phyloP scores from a whole-genome alignment of 2,329 filamentous ascomycete genomes.

The Cladosporium sphaerospermum region DNA sequence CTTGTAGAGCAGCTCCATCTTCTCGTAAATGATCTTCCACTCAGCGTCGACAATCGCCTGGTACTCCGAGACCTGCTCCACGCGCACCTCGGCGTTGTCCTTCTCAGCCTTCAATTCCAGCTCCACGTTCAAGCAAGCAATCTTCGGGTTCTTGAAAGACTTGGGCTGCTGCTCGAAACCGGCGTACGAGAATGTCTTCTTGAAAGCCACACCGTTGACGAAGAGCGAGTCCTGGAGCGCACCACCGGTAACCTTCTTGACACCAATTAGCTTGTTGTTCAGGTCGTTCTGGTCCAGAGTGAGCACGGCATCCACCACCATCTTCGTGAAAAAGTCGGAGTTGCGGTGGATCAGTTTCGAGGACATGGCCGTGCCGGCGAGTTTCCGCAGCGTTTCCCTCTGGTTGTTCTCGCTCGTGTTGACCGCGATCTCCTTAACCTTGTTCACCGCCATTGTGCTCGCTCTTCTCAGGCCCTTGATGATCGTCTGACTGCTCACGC shows the following conservation, averaged over 20 bases:
- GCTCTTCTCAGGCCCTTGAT: conserved; percentile 92
- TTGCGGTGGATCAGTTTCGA: conserved; percentile 99
- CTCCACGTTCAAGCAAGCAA: conserved; percentile 96
- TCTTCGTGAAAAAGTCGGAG: conserved; percentile 94
- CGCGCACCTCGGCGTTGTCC: conserved; percentile 96
- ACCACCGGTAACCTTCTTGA: conserved; percentile 97
- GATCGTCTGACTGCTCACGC: conserved; percentile 94
- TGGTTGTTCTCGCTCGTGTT: conserved; percentile 75
- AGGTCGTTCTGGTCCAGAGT: conserved; percentile 94
- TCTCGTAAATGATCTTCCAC: conserved; percentile 99
- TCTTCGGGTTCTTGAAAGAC: conserved; percentile 87
- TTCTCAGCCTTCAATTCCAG: conserved; percentile 98
- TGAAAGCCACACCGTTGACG: conserved; percentile 97
- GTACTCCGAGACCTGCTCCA: conserved; percentile 98
- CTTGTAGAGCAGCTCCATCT: conserved; percentile 89
- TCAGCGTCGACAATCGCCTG: conserved; percentile 98
- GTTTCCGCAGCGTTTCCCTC: conserved; percentile 79
- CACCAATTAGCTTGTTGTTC: conserved; percentile 94
- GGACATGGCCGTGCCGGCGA: conserved; percentile 96
- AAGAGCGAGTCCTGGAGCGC: conserved; percentile 94
- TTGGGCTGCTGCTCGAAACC: conserved; percentile 99
- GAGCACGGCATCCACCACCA: conserved; percentile 96
- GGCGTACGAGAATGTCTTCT: conserved; percentile 99
- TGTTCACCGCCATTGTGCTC: conserved; percentile 88
- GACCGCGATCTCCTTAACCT: conserved; percentile 95